Conservation (phyloP, 2,329 filamentous ascomycete genomes). For the Ceratocystis alfenasii region DNA sequence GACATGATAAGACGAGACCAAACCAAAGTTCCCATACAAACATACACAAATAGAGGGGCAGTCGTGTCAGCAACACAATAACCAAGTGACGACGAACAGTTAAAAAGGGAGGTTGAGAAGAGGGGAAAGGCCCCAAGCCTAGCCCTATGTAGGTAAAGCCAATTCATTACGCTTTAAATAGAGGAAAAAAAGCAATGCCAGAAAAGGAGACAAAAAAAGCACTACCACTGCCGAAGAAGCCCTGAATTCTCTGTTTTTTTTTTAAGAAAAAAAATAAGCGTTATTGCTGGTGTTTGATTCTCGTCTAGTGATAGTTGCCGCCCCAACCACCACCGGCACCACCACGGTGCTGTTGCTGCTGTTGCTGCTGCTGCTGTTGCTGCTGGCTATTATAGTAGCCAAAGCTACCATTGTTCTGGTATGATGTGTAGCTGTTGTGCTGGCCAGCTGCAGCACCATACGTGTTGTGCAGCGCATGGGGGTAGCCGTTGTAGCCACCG, state of each 20-base stretch:
- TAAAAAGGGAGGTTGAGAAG: neutral
- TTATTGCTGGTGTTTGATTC: neutral
- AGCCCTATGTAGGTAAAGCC: too few relatives aligned
- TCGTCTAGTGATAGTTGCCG: conserved; percentile 43
- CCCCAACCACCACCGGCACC: conserved; percentile 42
- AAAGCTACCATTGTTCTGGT: conserved; percentile 36
- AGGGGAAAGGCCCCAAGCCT: too few relatives aligned
- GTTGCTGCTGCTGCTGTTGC: conserved; percentile 30
- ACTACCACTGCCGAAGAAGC: neutral
- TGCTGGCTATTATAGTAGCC: conserved; percentile 36
- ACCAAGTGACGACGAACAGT: neutral
- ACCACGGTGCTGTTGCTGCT: conserved; percentile 25
- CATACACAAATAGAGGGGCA: neutral
- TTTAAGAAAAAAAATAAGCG: conserved; percentile 1
- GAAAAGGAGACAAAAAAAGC: neutral
- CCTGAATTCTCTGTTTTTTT: neutral
- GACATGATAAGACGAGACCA: too few relatives aligned
- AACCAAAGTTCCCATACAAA: neutral
- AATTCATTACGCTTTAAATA: neutral
- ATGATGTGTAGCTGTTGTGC: conserved; percentile 44
- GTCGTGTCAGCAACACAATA: too few relatives aligned
- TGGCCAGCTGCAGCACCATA: conserved; percentile 42
- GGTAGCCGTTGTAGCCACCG: conserved; percentile 41
- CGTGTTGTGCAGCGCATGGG: conserved; percentile 42
- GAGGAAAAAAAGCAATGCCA: neutral